Conservation (phyloP, 805 yeast genomes). For the Monosporozyma aquatica region DNA sequence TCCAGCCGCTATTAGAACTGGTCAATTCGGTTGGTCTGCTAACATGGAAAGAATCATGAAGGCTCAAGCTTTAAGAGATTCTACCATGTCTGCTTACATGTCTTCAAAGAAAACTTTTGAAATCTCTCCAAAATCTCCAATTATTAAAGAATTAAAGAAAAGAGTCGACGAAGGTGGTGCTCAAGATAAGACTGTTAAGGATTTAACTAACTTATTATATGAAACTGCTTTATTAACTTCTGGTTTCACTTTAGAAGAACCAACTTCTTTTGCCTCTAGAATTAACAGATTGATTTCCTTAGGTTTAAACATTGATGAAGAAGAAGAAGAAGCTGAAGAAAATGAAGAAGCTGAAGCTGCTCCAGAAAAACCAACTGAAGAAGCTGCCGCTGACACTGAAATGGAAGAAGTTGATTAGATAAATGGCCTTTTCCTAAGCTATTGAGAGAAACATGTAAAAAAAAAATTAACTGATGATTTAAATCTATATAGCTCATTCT, state of each 20-base stretch:
- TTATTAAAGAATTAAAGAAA: conserved; percentile 89
- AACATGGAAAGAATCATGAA: conserved; percentile 99
- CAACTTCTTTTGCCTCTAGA: conserved; percentile 93
- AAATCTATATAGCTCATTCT: conserved; percentile 1
- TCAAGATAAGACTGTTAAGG: conserved; percentile 97
- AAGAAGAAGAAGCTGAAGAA: conserved; percentile 58
- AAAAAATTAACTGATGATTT: too few relatives aligned
- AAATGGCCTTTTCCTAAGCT: too few relatives aligned
- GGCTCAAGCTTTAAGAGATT: conserved; percentile 99
- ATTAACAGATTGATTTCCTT: conserved; percentile 96
- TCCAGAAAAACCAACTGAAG: conserved; percentile 41
- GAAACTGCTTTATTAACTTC: conserved; percentile 98
- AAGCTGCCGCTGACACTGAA: conserved; percentile 77
- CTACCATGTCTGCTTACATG: conserved; percentile 98
- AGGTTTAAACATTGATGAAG: conserved; percentile 97
- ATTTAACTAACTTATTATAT: conserved; percentile 88
- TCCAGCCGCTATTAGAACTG: conserved; percentile 99
- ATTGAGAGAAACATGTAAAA: conserved; percentile 2
- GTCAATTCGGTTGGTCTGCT: conserved; percentile 99
- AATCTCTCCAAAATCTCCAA: conserved; percentile 93
- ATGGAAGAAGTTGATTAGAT: conserved; percentile 98
- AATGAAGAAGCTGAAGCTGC: conserved; percentile 34
- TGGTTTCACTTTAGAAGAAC: conserved; percentile 98
- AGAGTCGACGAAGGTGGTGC: conserved; percentile 97
- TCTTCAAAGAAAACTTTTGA: conserved; percentile 98